Evolutionary conservation across 371 early-diverging fungal genomes (phyloP), one percentile per base, ranked within the genome.

Genomic region (Mucor mucedo): DNA sequence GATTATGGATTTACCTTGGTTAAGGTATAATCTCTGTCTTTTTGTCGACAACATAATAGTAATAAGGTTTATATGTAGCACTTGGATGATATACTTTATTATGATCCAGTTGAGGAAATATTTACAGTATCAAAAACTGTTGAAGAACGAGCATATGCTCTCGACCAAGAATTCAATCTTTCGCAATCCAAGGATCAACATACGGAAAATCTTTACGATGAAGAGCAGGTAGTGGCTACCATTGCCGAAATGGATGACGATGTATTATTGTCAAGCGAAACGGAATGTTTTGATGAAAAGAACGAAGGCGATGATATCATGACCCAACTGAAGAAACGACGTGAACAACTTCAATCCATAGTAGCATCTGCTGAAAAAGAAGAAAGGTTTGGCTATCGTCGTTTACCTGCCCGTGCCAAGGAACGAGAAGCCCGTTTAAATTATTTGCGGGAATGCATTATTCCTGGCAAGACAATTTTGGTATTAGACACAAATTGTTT

Each of bases 401-500:
- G 67, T 32, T 41, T 71, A 32, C 68, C 68, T 56, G 64, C 55
- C n/a, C 72, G 73, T n/a, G 56, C 50, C 8, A 72, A 73, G 39
- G 78, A 73, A 58, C 65, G 68, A 48, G 71, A 77, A 52, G 66
- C 59, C n/a, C 66, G 73, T 35, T 58, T 75, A 47, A 68, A 70
- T 27, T 66, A 72, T 9, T 56, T 74, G 9, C 59, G 69, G 35
- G 70, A 71, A 48, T 61, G 70, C 16, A 72, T 82, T 11, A 69
- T 84, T 16, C 78, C 80, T 6, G 84, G 84, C 7, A 77, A 84
- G 40, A 86, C 89, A 14, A 73, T 70, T 1, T 62, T 89, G 42
- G 82, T 89, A 5, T 68, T 89, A n/a, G 89, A 89, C 60, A 89
- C 89, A 13, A 89, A 89, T 66, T 89, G 87, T 44, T 75, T 89